These are phyloP conservation scores for Solanum etuberosum DNA, from an alignment of 257 asterid genomes.

Conservation along the genomic window DNA sequence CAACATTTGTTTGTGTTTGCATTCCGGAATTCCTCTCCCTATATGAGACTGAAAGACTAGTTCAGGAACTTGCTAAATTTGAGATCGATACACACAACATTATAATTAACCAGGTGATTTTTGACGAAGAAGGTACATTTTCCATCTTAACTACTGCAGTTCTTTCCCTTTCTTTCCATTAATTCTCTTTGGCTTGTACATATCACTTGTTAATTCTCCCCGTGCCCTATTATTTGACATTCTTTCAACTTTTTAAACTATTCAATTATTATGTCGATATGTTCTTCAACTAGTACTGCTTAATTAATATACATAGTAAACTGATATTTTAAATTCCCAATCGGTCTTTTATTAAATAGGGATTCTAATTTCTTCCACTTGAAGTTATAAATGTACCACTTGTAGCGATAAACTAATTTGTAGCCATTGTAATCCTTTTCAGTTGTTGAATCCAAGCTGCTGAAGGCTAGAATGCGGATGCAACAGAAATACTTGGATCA, in stretches of 20 bases:
- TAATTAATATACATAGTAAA: background rate
- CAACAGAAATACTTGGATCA: conserved; percentile 89
- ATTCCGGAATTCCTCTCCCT: conserved; percentile 95
- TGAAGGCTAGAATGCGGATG: conserved; percentile 86
- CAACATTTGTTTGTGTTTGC: conserved; percentile 88
- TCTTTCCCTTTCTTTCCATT: background rate
- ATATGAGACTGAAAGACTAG: conserved; percentile 91
- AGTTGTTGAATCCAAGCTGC: conserved; percentile 78
- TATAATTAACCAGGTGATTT: conserved; percentile 89
- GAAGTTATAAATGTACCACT: background rate
- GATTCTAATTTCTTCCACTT: background rate
- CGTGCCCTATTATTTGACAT: background rate
- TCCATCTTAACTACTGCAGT: background rate
- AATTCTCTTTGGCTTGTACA: background rate
- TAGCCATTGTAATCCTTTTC: background rate
- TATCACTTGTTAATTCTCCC: background rate
- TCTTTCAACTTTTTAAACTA: background rate
- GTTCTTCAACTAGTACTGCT: background rate
- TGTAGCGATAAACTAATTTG: background rate
- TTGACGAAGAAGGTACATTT: conserved; percentile 76
- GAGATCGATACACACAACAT: conserved; percentile 96
- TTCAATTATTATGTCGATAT: background rate
- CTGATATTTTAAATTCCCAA: background rate
- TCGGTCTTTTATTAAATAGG: background rate
- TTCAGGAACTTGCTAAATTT: conserved; percentile 87